These are phyloP conservation scores for Cladosporium colombiae DNA, from an alignment of 2,329 filamentous ascomycete genomes.

Conservation along the genomic window DNA sequence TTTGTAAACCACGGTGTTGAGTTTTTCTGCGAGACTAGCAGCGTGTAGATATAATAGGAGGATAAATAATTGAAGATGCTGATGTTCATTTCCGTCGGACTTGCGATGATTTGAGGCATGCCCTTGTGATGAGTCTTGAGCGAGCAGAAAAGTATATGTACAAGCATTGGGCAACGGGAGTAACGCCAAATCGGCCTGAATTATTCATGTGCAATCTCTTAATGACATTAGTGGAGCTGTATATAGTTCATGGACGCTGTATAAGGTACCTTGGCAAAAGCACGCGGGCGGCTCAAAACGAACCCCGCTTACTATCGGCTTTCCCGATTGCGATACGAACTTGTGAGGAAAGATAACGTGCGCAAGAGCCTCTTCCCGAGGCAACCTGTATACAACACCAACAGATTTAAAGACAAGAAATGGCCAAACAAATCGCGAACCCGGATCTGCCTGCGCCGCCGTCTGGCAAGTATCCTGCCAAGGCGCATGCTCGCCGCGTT, in stretches of 20 bases:
- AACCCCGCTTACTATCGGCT: conserved; percentile 10
- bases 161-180: not conserved
- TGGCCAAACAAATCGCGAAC: conserved; percentile 37
- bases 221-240: not conserved
- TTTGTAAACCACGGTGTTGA: conserved; percentile 16
- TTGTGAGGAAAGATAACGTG: not conserved
- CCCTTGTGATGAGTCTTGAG: not conserved
- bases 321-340: conserved; percentile 5
- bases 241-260: not conserved
- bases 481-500: conserved; percentile 82
- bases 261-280: not conserved
- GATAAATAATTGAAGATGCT: conserved; percentile 3
- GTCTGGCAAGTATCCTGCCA: conserved; percentile 71
- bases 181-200: not conserved
- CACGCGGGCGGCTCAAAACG: conserved; percentile 2
- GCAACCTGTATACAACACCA: conserved; percentile 33
- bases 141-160: not conserved
- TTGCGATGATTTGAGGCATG: not conserved
- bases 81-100: not conserved
- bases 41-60: conserved; percentile 9
- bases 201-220: not conserved
- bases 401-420: conserved; percentile 20
- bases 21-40: not conserved
- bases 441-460: conserved; percentile 38
- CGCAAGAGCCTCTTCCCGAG: not conserved